Percentiles rank a stretch among this genome's conserved stretches.
These are phyloP conservation scores for Volvariella surrecta DNA, from an alignment of 1,284 basidiomycete species.

Conservation along the genomic window DNA sequence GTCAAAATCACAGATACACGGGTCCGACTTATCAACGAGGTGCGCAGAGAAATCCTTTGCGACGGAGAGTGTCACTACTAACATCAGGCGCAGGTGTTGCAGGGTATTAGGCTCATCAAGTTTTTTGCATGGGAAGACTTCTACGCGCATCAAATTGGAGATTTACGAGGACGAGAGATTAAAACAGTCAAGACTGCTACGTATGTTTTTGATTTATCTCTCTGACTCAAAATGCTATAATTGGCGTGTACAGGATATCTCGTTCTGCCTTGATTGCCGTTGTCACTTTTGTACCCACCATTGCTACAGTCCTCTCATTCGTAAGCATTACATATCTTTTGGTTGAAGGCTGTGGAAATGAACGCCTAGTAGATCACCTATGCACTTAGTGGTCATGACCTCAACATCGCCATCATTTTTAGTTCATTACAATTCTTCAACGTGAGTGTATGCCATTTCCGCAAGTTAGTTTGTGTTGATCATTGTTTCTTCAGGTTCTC, in stretches of 20 bases:
- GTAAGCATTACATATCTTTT: slow-evolving; percentile 23
- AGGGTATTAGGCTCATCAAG: slow-evolving; percentile 57
- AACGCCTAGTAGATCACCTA: slow-evolving; percentile 51
- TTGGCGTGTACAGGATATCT: slow-evolving; percentile 27
- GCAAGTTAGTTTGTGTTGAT: not conserved
- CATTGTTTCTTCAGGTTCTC: slow-evolving; percentile 35
- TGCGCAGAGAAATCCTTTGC: slow-evolving; percentile 11
- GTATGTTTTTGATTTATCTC: slow-evolving; percentile 27
- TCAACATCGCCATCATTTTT: slow-evolving; percentile 69
- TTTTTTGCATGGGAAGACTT: slow-evolving; percentile 57
- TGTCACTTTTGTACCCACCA: slow-evolving; percentile 53
- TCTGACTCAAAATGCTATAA: not conserved
- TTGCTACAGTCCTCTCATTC: slow-evolving; percentile 70
- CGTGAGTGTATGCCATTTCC: slow-evolving; percentile 27
- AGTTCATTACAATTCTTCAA: slow-evolving; percentile 70
- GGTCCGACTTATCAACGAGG: slow-evolving; percentile 56
- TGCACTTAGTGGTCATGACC: slow-evolving; percentile 50
- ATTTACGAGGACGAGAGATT: slow-evolving; percentile 45
- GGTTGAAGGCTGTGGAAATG: not conserved
- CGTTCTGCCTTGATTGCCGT: slow-evolving; percentile 49
- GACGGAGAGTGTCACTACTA: not conserved
- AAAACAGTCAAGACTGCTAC: slow-evolving; percentile 36
- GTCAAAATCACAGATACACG: slow-evolving; percentile 69
- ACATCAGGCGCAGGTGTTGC: slow-evolving; percentile 32
- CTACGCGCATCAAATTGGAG: slow-evolving; percentile 46